Evolutionary conservation across 2,329 filamentous ascomycete species (phyloP), one percentile per base, ranked within the genome.

Genomic region (Leptoxyphium fumago): DNA sequence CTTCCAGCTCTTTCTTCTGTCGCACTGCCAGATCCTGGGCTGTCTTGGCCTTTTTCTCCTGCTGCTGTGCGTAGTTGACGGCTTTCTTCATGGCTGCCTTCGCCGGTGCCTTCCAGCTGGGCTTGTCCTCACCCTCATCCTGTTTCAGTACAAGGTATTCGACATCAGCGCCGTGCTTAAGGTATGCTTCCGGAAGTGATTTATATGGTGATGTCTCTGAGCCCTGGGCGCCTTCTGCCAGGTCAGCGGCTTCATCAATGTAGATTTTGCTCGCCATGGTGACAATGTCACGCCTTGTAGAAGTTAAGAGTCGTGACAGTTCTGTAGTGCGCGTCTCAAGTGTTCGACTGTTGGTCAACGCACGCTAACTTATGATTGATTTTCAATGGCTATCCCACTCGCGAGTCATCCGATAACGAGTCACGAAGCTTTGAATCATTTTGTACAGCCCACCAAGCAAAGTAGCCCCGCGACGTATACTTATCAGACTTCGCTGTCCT

Each of bases 31-130:
- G 68, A 59, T 87, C 80, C 53, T 80, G 74, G 63, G 83, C 82
- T 66, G 86, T 87, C 54, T 76, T 76, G 39, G 82, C 73, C 73
- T 94, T 94, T 74, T 86, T 88, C 74, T 85, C 83, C 64, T 84
- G 78, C 50, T 74, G 72, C 52, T 86, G 83, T 51, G 78, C 78
- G 50, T 78, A 78, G 62, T 78, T 80, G 68, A 77, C 77, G 3
- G 82, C 83, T 67, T 93, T 93, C 72, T 94, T 94, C 60, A 86
- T 64, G 17, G 84, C 85, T 47, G 82, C 83, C 70, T 91, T 93
- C 48, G 83, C 80, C 15, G 78, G 82, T 44, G 82, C 79, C 68
- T 88, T 89, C 82, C 82, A 94, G 54, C 78, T 74, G 50, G 80
- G 64, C 51, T 77, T 74, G 43, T 72, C 73, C 43, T 72, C 70